Evolutionary conservation across 2,329 filamentous ascomycete species (phyloP).

Genomic region (Penicillium sclerotiorum): DNA sequence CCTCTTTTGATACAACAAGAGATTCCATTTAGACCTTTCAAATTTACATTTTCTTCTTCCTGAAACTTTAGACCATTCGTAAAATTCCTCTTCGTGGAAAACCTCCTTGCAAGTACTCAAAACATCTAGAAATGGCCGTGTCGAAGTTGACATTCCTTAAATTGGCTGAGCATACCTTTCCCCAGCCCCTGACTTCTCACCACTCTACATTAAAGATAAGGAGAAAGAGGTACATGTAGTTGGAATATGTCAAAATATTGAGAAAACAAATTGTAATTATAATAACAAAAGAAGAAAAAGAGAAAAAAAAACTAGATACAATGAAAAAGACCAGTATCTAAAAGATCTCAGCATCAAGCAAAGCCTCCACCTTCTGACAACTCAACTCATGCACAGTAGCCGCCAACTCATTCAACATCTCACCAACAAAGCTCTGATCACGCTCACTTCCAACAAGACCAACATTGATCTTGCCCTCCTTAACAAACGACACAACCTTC

Average conservation of each 20-base stretch:
- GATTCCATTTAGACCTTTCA: neutral
- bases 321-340: neutral
- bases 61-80: neutral
- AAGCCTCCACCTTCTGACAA: neutral
- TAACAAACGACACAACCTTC: slow-evolving; percentile 47
- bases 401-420: slow-evolving; percentile 56
- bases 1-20: neutral
- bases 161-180: too few relatives aligned
- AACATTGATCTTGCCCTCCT: slow-evolving; percentile 62
- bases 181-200: too few relatives aligned
- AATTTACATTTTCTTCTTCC: neutral
- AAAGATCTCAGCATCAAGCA: slow-evolving; percentile 12
- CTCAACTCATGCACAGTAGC: slow-evolving; percentile 43
- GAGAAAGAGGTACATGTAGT: too few relatives aligned
- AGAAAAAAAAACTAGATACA: neutral
- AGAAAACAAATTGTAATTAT: neutral
- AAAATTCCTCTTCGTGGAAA: neutral
- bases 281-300: neutral
- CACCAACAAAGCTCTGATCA: slow-evolving; percentile 53
- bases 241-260: neutral
- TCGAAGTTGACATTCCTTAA: too few relatives aligned
- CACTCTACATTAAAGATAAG: too few relatives aligned
- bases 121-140: too few relatives aligned
- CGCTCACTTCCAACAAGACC: slow-evolving; percentile 58
- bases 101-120: too few relatives aligned